A percentile compares a stretch with the other conserved stretches of the same genome.
Conservation (phyloP, 768 basidiomycete species). For the Rubroboletus pulcherrimus region DNA sequence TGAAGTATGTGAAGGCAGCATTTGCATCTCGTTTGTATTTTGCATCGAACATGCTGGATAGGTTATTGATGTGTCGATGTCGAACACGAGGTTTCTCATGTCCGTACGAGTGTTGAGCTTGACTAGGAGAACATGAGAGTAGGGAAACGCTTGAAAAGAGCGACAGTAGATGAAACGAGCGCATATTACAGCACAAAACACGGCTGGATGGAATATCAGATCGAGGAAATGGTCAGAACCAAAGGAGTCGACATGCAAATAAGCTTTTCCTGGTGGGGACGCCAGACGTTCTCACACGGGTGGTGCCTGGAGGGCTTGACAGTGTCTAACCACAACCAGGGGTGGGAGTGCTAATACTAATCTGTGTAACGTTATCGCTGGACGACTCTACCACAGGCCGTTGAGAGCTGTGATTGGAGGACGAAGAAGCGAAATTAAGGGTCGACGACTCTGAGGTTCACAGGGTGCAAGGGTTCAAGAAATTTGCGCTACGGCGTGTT, state of each 20-base stretch:
- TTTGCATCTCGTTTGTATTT: slow-evolving; percentile 18
- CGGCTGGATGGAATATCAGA: neutral
- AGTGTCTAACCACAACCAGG: neutral
- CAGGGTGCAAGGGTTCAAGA: neutral
- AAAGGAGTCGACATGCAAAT: neutral
- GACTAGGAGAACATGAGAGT: slow-evolving; percentile 8
- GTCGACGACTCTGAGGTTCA: too few species aligned
- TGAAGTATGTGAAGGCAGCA: slow-evolving; percentile 26
- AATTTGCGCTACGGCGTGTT: neutral
- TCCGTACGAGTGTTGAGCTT: slow-evolving; percentile 6
- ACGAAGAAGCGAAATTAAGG: too few species aligned
- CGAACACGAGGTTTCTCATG: slow-evolving; percentile 12
- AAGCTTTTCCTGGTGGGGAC: neutral
- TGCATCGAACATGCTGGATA: neutral
- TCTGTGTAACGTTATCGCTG: neutral
- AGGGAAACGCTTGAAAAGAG: slow-evolving; percentile 22
- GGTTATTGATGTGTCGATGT: slow-evolving; percentile 1
- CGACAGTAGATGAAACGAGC: slow-evolving; percentile 23
- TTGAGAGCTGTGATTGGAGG: neutral
- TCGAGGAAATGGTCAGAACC: neutral
- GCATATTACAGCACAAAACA: slow-evolving; percentile 23
- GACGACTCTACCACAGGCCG: too few species aligned
- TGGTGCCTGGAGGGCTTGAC: neutral
- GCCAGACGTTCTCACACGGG: neutral
- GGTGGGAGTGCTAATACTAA: neutral